phyloP scores from a whole-genome alignment of 768 basidiomycete genomes.

The Wakefieldia striispora region DNA sequence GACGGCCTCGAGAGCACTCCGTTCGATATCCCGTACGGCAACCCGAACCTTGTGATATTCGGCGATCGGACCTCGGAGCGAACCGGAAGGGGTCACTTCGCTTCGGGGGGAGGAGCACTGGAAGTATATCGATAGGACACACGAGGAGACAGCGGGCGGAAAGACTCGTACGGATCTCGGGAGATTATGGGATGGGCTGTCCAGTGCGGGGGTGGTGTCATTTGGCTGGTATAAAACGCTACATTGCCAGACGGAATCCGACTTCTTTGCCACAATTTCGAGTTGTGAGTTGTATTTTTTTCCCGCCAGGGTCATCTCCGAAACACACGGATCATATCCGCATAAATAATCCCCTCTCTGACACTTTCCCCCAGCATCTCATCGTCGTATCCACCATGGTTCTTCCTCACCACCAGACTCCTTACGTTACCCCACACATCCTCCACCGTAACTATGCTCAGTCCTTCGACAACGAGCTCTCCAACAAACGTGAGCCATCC shows the following conservation, averaged over 20 bases:
- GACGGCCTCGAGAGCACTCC: too few relatives aligned
- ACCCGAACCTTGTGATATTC: too few relatives aligned
- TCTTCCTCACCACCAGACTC: conserved; percentile 68
- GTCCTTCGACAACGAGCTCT: conserved; percentile 60
- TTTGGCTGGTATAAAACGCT: conserved; percentile 27
- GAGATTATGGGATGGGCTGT: conserved; percentile 32
- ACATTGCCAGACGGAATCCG: not conserved
- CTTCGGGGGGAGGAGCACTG: too few relatives aligned
- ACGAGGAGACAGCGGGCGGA: conserved; percentile 4
- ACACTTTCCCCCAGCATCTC: not conserved
- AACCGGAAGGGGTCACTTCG: too few relatives aligned
- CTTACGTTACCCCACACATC: conserved; percentile 87
- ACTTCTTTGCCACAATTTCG: conserved; percentile 1
- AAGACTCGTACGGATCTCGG: conserved; percentile 23
- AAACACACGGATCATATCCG: conserved; percentile 27
- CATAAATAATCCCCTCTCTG: conserved; percentile 6
- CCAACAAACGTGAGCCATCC: conserved; percentile 50
- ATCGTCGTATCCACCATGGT: conserved; percentile 47
- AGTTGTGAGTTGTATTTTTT: too few relatives aligned
- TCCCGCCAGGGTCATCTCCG: conserved; percentile 12
- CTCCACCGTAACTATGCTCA: conserved; percentile 86
- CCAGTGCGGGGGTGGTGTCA: conserved; percentile 17
- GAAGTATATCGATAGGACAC: not conserved
- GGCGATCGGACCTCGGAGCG: too few relatives aligned
- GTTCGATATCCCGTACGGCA: too few relatives aligned